phyloP scores from a whole-genome alignment of 129 eudicot genomes.

The Flaveria trinervia region DNA sequence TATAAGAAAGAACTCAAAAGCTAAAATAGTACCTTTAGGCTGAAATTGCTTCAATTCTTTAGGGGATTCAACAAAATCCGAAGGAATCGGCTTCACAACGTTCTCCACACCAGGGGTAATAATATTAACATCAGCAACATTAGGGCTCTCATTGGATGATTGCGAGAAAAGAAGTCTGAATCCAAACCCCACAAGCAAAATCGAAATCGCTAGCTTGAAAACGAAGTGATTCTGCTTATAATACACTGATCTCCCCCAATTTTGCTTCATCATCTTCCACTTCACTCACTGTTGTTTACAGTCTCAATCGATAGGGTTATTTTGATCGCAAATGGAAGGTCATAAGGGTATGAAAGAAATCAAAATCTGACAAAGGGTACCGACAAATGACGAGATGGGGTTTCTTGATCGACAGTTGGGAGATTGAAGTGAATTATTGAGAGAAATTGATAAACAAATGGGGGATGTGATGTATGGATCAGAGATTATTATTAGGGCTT shows the following conservation, averaged over 20 bases:
- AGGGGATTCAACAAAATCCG: conserved; percentile 26
- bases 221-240: conserved; percentile 53
- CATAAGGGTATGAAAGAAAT: not conserved
- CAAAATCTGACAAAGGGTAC: conserved; percentile 29
- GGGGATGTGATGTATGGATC: not conserved
- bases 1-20: not conserved
- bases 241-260: conserved; percentile 43
- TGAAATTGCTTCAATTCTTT: conserved; percentile 30
- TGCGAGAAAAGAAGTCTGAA: conserved; percentile 51
- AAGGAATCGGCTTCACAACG: conserved; percentile 17
- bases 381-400: conserved; percentile 40
- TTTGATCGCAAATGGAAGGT: conserved; percentile 17
- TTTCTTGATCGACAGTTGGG: conserved; percentile 26
- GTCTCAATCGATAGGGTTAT: conserved; percentile 17
- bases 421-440: not conserved
- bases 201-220: conserved; percentile 55
- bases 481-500: not conserved
- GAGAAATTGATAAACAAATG: not conserved
- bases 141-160: conserved; percentile 48
- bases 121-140: conserved; percentile 24
- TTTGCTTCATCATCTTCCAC: conserved; percentile 42
- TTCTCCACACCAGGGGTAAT: conserved; percentile 40
- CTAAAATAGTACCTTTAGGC: conserved; percentile 36
- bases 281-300: conserved; percentile 16
- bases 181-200: conserved; percentile 62